Evolutionary conservation across 352 stramenopile genomes (phyloP).

Genomic region (Phytophthora parvispora): DNA sequence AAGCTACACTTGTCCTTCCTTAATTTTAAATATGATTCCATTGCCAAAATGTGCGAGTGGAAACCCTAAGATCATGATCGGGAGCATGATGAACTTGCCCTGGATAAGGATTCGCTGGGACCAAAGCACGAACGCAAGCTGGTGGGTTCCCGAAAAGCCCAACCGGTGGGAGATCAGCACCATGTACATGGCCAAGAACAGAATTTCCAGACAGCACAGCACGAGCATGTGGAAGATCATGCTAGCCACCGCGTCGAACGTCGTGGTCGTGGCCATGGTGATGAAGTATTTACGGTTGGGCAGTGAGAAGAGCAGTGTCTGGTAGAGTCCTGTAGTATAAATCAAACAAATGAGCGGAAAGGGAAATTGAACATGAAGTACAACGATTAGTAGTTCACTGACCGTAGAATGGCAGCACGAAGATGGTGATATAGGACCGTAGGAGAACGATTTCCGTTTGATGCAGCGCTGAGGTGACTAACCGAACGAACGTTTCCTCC

Average conservation of each 20-base stretch:
- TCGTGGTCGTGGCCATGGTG: slow-evolving; percentile 21
- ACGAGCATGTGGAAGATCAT: slow-evolving; percentile 14
- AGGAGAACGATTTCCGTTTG: slow-evolving; percentile 35
- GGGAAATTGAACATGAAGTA: no score
- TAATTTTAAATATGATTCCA: slow-evolving; percentile 16
- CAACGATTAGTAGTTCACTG: slow-evolving; percentile 13
- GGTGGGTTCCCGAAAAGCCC: slow-evolving; percentile 3
- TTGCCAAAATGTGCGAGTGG: slow-evolving; percentile 36
- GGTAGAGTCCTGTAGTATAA: slow-evolving; percentile 18
- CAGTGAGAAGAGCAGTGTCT: slow-evolving; percentile 21
- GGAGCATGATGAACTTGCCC: slow-evolving; percentile 26
- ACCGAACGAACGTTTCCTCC: slow-evolving; percentile 15
- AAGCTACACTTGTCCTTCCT: no score
- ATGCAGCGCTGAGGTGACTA: slow-evolving; percentile 14
- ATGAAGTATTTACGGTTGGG: slow-evolving; percentile 26
- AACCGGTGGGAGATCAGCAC: slow-evolving; percentile 3
- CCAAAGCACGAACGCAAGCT: slow-evolving; percentile 36
- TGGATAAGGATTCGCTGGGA: slow-evolving; percentile 34
- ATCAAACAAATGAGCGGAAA: background rate
- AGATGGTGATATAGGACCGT: slow-evolving; percentile 31
- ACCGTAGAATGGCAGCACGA: slow-evolving; percentile 26
- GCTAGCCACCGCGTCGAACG: slow-evolving; percentile 5
- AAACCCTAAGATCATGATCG: slow-evolving; percentile 32
- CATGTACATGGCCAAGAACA: slow-evolving; percentile 30
- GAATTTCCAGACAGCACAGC: slow-evolving; percentile 23